Conservation (phyloP, 768 basidiomycete species). For the Amanita subjunquillea region DNA sequence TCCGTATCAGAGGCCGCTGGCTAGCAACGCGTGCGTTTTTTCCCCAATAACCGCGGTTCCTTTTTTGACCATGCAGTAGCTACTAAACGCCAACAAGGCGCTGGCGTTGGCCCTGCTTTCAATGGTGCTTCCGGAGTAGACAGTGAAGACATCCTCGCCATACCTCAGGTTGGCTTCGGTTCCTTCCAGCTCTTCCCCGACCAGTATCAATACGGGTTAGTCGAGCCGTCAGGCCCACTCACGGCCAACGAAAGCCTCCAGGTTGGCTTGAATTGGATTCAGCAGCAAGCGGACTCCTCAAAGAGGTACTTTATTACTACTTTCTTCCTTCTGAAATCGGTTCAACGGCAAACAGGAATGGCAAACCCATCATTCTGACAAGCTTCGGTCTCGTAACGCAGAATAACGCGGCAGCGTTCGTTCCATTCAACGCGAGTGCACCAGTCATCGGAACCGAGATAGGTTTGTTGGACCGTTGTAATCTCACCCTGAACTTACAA, state of each 20-base stretch:
- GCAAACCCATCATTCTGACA: constrained; percentile 43
- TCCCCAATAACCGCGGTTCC: neutral
- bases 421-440: constrained; percentile 47
- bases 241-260: constrained; percentile 43
- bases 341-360: constrained; percentile 25
- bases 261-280: constrained; percentile 46
- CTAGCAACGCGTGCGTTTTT: constrained; percentile 34
- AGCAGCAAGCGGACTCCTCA: constrained; percentile 32
- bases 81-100: constrained; percentile 36
- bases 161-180: constrained; percentile 45
- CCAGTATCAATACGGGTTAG: constrained; percentile 41
- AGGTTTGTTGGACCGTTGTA: neutral
- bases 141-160: constrained; percentile 50
- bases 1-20: constrained; percentile 53
- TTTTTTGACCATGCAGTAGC: constrained; percentile 17
- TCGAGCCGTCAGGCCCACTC: constrained; percentile 34
- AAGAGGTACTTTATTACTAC: constrained; percentile 24
- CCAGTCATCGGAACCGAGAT: neutral
- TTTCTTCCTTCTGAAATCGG: neutral
- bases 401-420: constrained; percentile 38
- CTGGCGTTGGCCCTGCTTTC: constrained; percentile 36
- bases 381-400: constrained; percentile 59
- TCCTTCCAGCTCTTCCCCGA: constrained; percentile 64
- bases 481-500: neutral
- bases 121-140: constrained; percentile 62